phyloP scores from a whole-genome alignment of 1,284 basidiomycete species.

The Volvariella volvacea region DNA sequence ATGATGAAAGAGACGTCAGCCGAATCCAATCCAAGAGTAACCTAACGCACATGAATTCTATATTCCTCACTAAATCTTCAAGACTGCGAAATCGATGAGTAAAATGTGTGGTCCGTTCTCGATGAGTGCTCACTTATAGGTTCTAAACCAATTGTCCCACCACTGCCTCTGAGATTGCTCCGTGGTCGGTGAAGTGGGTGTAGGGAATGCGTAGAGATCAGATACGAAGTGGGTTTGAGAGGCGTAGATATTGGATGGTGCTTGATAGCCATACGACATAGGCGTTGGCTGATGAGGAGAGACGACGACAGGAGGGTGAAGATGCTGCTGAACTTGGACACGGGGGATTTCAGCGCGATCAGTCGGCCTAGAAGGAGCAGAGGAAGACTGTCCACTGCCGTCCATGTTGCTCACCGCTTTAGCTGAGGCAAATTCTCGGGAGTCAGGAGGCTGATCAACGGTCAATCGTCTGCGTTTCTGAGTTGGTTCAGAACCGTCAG shows the following conservation, averaged over 20 bases:
- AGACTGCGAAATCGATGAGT: neutral
- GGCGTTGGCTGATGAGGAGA: neutral
- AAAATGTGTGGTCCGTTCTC: neutral
- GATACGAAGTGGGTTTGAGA: neutral
- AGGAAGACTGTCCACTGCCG: slow-evolving; percentile 12
- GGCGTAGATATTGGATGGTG: slow-evolving; percentile 6
- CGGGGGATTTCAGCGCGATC: neutral
- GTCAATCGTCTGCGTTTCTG: slow-evolving; percentile 55
- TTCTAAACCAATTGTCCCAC: neutral
- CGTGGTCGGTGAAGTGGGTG: neutral
- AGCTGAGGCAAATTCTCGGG: slow-evolving; percentile 20
- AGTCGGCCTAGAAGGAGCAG: slow-evolving; percentile 1
- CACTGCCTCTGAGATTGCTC: neutral
- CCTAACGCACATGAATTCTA: neutral
- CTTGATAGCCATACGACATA: neutral
- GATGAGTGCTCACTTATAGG: neutral
- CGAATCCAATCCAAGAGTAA: neutral
- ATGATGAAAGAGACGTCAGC: neutral
- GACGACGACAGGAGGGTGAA: neutral
- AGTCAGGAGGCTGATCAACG: slow-evolving; percentile 21
- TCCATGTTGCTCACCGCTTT: slow-evolving; percentile 29
- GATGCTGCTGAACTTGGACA: neutral
- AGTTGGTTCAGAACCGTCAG: slow-evolving; percentile 46
- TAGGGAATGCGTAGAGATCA: neutral
- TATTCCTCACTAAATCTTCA: neutral